A percentile compares a stretch with the other conserved stretches of the same genome.
These are phyloP conservation scores for Hypoxylon sp. DNA, from an alignment of 2,329 filamentous ascomycete genomes.

Conservation along the genomic window DNA sequence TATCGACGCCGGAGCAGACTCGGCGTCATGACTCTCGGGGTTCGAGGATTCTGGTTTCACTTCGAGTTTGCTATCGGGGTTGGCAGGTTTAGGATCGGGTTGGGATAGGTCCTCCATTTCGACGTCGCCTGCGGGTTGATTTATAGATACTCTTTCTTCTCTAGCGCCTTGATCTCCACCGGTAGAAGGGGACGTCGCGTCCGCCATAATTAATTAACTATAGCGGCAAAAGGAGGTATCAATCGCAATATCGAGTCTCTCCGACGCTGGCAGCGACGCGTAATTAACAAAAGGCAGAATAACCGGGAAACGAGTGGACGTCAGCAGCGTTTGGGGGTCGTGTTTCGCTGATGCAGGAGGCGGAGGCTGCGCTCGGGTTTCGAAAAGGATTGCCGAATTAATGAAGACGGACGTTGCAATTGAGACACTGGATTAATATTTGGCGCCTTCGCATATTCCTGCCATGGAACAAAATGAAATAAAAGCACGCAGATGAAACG, in stretches of 20 bases:
- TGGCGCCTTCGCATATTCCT: conserved; percentile 23
- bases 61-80: conserved; percentile 35
- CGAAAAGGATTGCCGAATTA: conserved; percentile 25
- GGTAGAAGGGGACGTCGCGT: conserved; percentile 35
- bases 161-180: conserved; percentile 40
- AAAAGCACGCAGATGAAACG: conserved; percentile 30
- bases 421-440: conserved; percentile 26
- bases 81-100: conserved; percentile 37
- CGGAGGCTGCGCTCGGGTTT: conserved; percentile 7
- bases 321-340: conserved; percentile 16
- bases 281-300: conserved; percentile 20
- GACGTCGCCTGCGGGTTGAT: conserved; percentile 41
- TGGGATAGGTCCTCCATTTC: conserved; percentile 46
- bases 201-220: conserved; percentile 38
- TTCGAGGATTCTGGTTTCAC: conserved; percentile 29
- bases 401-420: conserved; percentile 9
- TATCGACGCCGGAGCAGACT: conserved; percentile 34
- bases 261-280: conserved; percentile 21
- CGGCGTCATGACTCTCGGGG: conserved; percentile 33
- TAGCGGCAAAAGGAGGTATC: conserved; percentile 20
- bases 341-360: conserved; percentile 18
- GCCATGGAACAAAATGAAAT: conserved; percentile 23
- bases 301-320: conserved; percentile 28
- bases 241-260: conserved; percentile 26
- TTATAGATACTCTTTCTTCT: conserved; percentile 38